Evolutionary conservation across 345 rosid species (phyloP).

Genomic region (Stellera chamaejasme): DNA sequence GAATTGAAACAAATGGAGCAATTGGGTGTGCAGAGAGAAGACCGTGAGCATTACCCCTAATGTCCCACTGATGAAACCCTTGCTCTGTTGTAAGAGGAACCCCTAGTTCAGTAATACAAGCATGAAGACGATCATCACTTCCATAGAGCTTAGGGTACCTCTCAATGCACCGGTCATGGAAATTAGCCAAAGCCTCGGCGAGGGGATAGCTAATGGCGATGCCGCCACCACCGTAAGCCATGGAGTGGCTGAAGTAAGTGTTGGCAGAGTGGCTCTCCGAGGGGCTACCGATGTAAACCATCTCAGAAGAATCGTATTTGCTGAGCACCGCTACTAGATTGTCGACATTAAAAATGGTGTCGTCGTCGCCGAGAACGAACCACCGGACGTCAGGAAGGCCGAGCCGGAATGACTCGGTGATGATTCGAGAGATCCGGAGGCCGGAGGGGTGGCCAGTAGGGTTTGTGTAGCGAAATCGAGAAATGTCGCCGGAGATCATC

Average conservation of each 20-base stretch:
- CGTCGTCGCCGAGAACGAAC: conserved; percentile 91
- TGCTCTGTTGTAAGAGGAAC: conserved; percentile 75
- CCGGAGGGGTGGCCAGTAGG: conserved; percentile 94
- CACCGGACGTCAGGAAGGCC: conserved; percentile 56
- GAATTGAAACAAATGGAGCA: conserved; percentile 80
- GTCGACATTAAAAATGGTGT: conserved; percentile 68
- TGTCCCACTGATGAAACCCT: conserved; percentile 99
- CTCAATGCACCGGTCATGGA: conserved; percentile 68
- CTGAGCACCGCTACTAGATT: conserved; percentile 59
- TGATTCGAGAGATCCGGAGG: conserved; percentile 77
- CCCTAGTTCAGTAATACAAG: conserved; percentile 89
- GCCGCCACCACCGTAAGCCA: conserved; percentile 98
- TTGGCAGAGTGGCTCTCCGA: conserved; percentile 95
- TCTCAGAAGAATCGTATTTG: conserved; percentile 68
- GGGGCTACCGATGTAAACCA: conserved; percentile 75
- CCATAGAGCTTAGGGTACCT: conserved; percentile 82
- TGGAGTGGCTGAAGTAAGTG: conserved; percentile 68
- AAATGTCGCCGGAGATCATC: conserved; percentile 77
- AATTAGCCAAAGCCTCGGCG: conserved; percentile 56
- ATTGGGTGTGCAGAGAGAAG: conserved; percentile 73
- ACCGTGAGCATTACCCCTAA: conserved; percentile 75
- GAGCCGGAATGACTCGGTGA: conserved; percentile 62
- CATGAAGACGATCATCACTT: conserved; percentile 88
- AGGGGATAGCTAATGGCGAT: conserved; percentile 83
- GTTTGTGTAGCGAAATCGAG: conserved; percentile 83